A percentile compares a stretch with the other conserved stretches of the same genome.
Conservation (phyloP, 805 yeast species). For the Starmera pachycereana region DNA sequence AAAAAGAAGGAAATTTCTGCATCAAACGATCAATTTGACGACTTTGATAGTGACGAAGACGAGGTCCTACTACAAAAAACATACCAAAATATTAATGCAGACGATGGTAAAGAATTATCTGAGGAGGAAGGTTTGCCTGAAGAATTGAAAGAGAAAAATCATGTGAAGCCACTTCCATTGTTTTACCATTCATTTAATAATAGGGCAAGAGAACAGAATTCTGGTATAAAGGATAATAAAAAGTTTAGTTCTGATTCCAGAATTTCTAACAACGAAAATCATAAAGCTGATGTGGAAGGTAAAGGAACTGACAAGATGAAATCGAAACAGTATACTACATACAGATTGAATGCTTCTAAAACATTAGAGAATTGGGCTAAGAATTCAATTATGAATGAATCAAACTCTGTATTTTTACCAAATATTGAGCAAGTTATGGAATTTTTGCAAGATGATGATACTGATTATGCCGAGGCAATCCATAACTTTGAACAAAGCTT, state of each 20-base stretch:
- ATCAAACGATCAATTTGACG: not conserved
- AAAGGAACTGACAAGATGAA: conserved; percentile 59
- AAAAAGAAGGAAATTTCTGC: not conserved
- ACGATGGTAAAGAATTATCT: conserved; percentile 16
- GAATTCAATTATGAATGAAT: conserved; percentile 25
- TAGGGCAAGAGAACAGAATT: conserved; percentile 80
- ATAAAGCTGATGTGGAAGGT: conserved; percentile 68
- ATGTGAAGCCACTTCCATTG: conserved; percentile 11
- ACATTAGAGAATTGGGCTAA: conserved; percentile 49
- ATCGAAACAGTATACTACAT: conserved; percentile 30
- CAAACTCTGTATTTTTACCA: conserved; percentile 40
- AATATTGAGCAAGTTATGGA: conserved; percentile 44
- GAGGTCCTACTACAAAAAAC: not conserved
- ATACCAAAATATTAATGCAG: conserved; percentile 4
- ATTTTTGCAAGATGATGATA: conserved; percentile 37
- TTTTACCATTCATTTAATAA: conserved; percentile 61
- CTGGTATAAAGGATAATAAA: conserved; percentile 78
- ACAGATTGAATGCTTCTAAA: conserved; percentile 42
- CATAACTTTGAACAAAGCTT: conserved; percentile 1
- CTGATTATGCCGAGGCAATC: conserved; percentile 19
- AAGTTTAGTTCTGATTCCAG: conserved; percentile 74
- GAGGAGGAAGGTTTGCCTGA: conserved; percentile 18
- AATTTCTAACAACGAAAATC: conserved; percentile 55
- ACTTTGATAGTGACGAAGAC: conserved; percentile 1
- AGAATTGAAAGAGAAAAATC: conserved; percentile 9